Conservation (phyloP, 1,284 basidiomycete species). For the Tausonia pullulans region DNA sequence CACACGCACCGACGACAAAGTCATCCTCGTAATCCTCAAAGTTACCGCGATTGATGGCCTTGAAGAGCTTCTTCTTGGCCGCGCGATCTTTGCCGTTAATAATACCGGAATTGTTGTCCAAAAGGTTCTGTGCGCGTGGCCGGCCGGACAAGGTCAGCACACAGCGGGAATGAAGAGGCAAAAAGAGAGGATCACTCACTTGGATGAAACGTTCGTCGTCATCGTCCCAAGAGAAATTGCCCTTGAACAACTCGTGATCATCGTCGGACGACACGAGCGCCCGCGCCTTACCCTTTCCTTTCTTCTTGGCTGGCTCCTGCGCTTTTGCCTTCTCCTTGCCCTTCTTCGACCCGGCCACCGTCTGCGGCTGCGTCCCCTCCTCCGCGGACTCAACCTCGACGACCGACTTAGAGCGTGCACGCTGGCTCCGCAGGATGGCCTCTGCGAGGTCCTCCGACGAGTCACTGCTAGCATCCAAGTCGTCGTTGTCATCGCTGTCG, state of each 20-base stretch:
- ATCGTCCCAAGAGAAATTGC: slow-evolving; percentile 44
- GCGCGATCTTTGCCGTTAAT: slow-evolving; percentile 40
- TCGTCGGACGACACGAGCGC: slow-evolving; percentile 7
- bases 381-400: background rate
- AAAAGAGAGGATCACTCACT: slow-evolving; percentile 4
- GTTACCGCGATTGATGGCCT: slow-evolving; percentile 49
- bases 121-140: slow-evolving; percentile 35
- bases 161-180: background rate
- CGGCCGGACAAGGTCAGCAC: background rate
- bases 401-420: background rate
- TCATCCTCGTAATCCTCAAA: slow-evolving; percentile 40
- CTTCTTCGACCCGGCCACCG: background rate
- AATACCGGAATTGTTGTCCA: slow-evolving; percentile 41
- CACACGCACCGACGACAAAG: slow-evolving; percentile 26
- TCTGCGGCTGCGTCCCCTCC: background rate
- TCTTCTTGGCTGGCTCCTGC: slow-evolving; percentile 20
- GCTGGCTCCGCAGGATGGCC: slow-evolving; percentile 9
- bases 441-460: slow-evolving; percentile 14
- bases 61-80: slow-evolving; percentile 49
- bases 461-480: slow-evolving; percentile 11
- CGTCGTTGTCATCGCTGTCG: slow-evolving; percentile 8
- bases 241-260: slow-evolving; percentile 28
- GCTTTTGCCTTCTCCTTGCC: slow-evolving; percentile 7
- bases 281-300: background rate
- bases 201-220: slow-evolving; percentile 53